These are phyloP conservation scores for Nitzschia sp. DNA, from an alignment of 108 stramenopile species.

Conservation along the genomic window DNA sequence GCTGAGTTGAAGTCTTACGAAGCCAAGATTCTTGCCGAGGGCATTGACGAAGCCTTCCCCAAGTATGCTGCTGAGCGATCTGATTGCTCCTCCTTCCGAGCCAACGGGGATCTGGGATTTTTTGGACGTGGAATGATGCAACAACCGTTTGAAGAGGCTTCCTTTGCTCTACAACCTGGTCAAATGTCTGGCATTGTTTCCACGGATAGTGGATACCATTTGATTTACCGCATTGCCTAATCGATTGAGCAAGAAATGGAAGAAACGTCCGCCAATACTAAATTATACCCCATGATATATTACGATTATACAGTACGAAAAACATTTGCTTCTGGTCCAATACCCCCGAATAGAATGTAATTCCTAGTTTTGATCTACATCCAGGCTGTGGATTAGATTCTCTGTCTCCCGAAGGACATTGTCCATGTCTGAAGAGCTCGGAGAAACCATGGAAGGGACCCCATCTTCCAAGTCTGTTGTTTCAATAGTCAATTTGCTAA, in stretches of 20 bases:
- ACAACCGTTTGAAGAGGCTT: slow-evolving; percentile 91
- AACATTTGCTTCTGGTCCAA: no score
- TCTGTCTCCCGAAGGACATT: slow-evolving; percentile 38
- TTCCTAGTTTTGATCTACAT: no score
- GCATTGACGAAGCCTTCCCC: slow-evolving; percentile 64
- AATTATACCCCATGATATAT: no score
- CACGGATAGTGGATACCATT: slow-evolving; percentile 94
- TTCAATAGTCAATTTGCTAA: slow-evolving; percentile 1
- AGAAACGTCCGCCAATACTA: no score
- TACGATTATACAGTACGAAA: no score
- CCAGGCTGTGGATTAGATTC: slow-evolving; percentile 33
- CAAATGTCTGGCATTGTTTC: slow-evolving; percentile 90
- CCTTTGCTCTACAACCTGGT: slow-evolving; percentile 81
- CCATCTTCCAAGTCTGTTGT: slow-evolving; percentile 1
- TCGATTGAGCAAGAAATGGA: neutral
- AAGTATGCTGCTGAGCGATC: slow-evolving; percentile 71
- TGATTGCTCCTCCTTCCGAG: slow-evolving; percentile 77
- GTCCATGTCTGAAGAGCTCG: slow-evolving; percentile 34
- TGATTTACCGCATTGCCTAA: slow-evolving; percentile 90
- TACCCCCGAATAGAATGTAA: no score
- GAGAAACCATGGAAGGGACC: slow-evolving; percentile 17
- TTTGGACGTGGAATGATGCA: slow-evolving; percentile 90
- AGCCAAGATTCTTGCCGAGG: slow-evolving; percentile 58
- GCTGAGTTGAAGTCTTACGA: slow-evolving; percentile 66
- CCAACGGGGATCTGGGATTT: slow-evolving; percentile 84